Conservation (phyloP, 768 basidiomycete species). For the Phylloporus sp. region DNA sequence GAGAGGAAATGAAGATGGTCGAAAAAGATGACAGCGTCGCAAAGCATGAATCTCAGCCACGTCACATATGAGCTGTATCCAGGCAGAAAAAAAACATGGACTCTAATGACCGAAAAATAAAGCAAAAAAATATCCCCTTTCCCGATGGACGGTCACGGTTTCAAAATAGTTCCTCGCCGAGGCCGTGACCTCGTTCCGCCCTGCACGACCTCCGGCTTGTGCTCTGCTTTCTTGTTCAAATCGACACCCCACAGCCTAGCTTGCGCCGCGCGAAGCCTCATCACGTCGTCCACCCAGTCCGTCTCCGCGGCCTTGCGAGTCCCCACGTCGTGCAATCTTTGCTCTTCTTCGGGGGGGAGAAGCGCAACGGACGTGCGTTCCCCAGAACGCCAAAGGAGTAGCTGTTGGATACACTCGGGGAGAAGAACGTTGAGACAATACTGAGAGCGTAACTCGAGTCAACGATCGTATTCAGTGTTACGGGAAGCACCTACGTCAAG, state of each 20-base stretch:
- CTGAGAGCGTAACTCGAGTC: constrained; percentile 30
- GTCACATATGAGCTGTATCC: too few species aligned
- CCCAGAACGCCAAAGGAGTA: constrained; percentile 68
- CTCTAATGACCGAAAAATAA: constrained; percentile 9
- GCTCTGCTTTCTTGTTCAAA: constrained; percentile 25
- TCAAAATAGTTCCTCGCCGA: constrained; percentile 19
- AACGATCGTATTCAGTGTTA: not conserved
- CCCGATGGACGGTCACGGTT: constrained; percentile 6
- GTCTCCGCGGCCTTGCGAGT: constrained; percentile 44
- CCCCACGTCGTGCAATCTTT: constrained; percentile 46
- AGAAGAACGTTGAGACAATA: constrained; percentile 70
- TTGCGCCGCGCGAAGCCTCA: constrained; percentile 34
- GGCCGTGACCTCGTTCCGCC: constrained; percentile 31
- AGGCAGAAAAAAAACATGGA: too few species aligned
- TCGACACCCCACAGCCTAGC: constrained; percentile 36
- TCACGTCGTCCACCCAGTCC: constrained; percentile 68
- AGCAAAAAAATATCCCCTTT: constrained; percentile 5
- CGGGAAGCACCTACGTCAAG: constrained; percentile 39
- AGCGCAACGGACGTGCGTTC: constrained; percentile 47
- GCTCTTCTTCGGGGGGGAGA: constrained; percentile 51
- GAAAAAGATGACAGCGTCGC: not conserved
- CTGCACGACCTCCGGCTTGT: constrained; percentile 13
- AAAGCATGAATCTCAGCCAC: constrained; percentile 3
- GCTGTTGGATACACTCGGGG: constrained; percentile 65
- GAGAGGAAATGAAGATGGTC: not conserved